Evolutionary conservation across 768 basidiomycete genomes (phyloP).

Genomic region (Leccinum fibrillosum): DNA sequence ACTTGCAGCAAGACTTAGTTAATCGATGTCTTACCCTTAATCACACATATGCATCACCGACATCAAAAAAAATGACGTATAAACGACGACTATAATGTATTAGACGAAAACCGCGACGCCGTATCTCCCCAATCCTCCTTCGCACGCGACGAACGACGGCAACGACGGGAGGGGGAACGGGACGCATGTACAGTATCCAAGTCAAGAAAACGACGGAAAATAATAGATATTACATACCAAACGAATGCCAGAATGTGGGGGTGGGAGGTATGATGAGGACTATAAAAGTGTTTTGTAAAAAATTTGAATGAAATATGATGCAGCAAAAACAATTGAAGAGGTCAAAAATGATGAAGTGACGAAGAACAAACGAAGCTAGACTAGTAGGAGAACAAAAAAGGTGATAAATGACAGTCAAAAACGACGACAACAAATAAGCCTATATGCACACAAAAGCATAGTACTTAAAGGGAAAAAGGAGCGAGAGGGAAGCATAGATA

Average conservation of each 20-base stretch:
- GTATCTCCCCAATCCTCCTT: background rate
- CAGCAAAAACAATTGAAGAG: constrained; percentile 4
- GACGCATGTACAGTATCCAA: constrained; percentile 28
- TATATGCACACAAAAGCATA: constrained; percentile 30
- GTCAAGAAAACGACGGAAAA: background rate
- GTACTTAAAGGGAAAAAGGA: background rate
- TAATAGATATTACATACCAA: constrained; percentile 33
- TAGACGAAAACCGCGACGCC: constrained; percentile 25
- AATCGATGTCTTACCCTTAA: background rate
- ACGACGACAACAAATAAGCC: constrained; percentile 20
- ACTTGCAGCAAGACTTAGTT: background rate
- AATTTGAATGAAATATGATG: constrained; percentile 6
- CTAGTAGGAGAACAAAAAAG: constrained; percentile 11
- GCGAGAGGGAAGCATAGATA: constrained; percentile 26
- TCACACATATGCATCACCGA: background rate
- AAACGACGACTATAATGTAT: constrained; percentile 36
- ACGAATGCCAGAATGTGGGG: constrained; percentile 15
- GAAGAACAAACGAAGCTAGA: constrained; percentile 3
- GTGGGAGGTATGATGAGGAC: constrained; percentile 8
- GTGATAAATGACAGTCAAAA: constrained; percentile 27
- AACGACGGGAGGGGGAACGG: background rate
- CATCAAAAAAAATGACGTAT: constrained; percentile 13
- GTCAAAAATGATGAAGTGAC: constrained; percentile 7
- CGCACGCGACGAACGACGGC: background rate
- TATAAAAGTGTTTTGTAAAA: constrained; percentile 18